These are phyloP conservation scores for Globisporangium cederbergense DNA, from an alignment of 352 stramenopile genomes.

Conservation along the genomic window DNA sequence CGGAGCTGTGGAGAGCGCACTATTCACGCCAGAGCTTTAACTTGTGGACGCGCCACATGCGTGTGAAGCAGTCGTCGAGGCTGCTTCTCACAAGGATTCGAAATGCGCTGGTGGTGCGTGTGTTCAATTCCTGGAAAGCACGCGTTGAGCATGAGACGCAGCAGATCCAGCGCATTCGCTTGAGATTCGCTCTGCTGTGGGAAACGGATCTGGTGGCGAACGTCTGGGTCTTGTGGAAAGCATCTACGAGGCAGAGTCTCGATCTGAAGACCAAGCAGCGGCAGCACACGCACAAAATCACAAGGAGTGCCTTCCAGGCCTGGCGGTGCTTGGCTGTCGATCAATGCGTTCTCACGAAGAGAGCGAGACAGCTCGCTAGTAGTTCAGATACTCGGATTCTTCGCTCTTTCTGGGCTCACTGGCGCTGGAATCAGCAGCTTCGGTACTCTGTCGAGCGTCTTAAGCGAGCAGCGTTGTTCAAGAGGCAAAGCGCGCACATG, in stretches of 20 bases:
- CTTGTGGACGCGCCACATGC: not conserved
- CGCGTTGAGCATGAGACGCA: slow-evolving; percentile 15
- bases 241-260: slow-evolving; percentile 6
- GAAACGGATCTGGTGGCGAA: slow-evolving; percentile 15
- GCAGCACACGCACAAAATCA: not conserved
- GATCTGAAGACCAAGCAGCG: slow-evolving; percentile 8
- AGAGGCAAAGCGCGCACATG: not conserved
- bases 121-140: slow-evolving; percentile 44
- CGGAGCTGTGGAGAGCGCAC: not conserved
- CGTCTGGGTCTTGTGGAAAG: slow-evolving; percentile 22
- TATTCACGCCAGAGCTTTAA: not conserved
- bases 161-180: slow-evolving; percentile 22
- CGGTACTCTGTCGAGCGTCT: not conserved
- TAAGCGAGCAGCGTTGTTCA: not conserved
- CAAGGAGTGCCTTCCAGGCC: not conserved
- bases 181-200: slow-evolving; percentile 30
- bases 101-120: slow-evolving; percentile 15
- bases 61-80: not conserved
- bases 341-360: not conserved
- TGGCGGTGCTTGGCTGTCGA: not conserved
- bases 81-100: slow-evolving; percentile 8
- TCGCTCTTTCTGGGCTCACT: slow-evolving; percentile 6
- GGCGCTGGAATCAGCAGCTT: slow-evolving; percentile 1
- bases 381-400: not conserved
- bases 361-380: not conserved